Conservation (phyloP, 2,329 filamentous ascomycete genomes). For the Plectosphaerella plurivora region DNA sequence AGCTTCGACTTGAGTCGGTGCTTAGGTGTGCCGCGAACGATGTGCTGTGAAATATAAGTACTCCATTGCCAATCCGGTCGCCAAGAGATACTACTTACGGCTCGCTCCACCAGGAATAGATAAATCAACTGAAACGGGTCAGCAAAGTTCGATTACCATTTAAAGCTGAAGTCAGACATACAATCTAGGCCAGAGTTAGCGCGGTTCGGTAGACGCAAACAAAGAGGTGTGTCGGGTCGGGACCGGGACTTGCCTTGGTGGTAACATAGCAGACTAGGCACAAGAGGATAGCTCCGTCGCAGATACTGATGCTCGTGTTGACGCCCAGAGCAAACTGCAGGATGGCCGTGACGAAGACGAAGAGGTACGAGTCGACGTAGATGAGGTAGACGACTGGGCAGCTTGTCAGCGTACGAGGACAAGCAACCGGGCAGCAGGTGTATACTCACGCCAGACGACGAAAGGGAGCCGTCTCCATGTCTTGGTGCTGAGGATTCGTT, state of each 20-base stretch:
- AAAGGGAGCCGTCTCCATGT: slow-evolving; percentile 35
- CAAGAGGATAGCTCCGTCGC: slow-evolving; percentile 54
- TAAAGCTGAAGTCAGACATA: slow-evolving; percentile 12
- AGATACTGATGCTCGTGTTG: slow-evolving; percentile 44
- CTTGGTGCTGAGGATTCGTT: slow-evolving; percentile 30
- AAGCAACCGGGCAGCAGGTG: neutral
- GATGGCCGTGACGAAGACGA: slow-evolving; percentile 53
- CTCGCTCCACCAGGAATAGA: slow-evolving; percentile 60
- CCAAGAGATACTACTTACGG: slow-evolving; percentile 31
- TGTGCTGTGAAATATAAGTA: slow-evolving; percentile 34
- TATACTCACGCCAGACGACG: slow-evolving; percentile 36
- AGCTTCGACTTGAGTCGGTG: slow-evolving; percentile 50
- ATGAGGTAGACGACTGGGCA: slow-evolving; percentile 54
- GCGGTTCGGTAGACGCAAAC: neutral
- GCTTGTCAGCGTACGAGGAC: neutral
- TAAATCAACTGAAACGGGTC: slow-evolving; percentile 46
- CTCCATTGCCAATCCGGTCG: neutral
- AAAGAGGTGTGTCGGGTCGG: neutral
- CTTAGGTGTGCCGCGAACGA: slow-evolving; percentile 50
- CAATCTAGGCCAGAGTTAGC: slow-evolving; percentile 20
- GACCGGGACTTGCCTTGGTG: slow-evolving; percentile 48
- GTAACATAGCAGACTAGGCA: slow-evolving; percentile 60
- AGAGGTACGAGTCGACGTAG: slow-evolving; percentile 56
- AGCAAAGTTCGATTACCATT: neutral
- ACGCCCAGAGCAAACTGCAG: slow-evolving; percentile 54